phyloP scores from a whole-genome alignment of 1,284 basidiomycete species.

The Austropuccinia psidii region DNA sequence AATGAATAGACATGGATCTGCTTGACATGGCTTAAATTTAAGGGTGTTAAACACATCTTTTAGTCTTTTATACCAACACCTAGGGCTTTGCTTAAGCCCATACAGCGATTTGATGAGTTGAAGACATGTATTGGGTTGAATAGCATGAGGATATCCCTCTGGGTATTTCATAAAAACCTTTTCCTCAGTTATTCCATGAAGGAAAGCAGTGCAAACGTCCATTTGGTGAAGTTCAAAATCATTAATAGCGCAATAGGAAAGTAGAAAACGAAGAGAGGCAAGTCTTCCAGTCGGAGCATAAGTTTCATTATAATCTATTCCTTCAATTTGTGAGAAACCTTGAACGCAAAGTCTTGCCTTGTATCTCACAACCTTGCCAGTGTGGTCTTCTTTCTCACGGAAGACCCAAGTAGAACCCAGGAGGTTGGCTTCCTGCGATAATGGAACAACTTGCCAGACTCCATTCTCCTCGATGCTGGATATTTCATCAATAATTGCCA shows the following conservation, averaged over 20 bases:
- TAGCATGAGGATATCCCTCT: neutral
- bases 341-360: conserved; percentile 37
- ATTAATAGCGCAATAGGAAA: conserved; percentile 26
- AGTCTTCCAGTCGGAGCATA: conserved; percentile 29
- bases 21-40: too few relatives aligned
- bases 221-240: conserved; percentile 31
- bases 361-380: neutral
- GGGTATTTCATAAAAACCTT: neutral
- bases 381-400: neutral
- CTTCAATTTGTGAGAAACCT: conserved; percentile 35
- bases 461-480: neutral
- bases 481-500: neutral
- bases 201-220: conserved; percentile 37
- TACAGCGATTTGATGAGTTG: neutral
- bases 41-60: neutral
- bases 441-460: neutral
- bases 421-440: neutral
- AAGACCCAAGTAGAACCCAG: neutral
- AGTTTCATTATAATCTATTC: conserved; percentile 36
- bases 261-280: conserved; percentile 20
- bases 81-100: conserved; percentile 1
- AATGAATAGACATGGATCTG: too few relatives aligned
- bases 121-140: too few relatives aligned
- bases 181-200: conserved; percentile 27
- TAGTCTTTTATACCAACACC: neutral